Evolutionary conservation across 2,329 filamentous ascomycete species (phyloP), one percentile per base, ranked within the genome.

Genomic region (Cladosporium colombiae): DNA sequence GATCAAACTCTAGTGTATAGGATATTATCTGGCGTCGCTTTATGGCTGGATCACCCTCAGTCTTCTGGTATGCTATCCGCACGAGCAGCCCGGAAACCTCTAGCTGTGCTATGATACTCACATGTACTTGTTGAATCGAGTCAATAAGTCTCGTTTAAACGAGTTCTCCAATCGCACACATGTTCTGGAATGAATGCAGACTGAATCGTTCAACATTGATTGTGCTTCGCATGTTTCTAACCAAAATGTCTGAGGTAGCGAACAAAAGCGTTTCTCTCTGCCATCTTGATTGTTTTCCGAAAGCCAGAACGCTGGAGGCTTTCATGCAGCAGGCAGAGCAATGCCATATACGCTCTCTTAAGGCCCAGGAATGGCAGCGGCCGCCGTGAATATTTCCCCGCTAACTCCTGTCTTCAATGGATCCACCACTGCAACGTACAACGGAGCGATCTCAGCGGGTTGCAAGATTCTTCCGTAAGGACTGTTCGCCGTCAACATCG

Each of bases 391-490:
- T n/a, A 57, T 31, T n/a, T 57, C 53, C 25, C 33, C 53, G 23
- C 53, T 57, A 2, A 33, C 53, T 2, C 29, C 53, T 10, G 53
- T 57, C 18, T 57, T 57, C 27, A 57, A 21, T 5, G 53, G 53
- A 37, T 57, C 53, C 18, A 57, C 53, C 16, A 57, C 31, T 11
- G 53, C 53, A 13, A 57, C 53, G n/a, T 35, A 57, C 29, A 57
- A 23, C 7, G 53, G 53, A 23, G 53, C 53, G 31, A 57, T 35
- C 29, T 57, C 53, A 4, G 53, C 53, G 4, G 53, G 53, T 16
- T 57, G 53, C 53, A 57, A 21, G 21, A 57, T 57, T 21, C 53
- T 33, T 25, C 53, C 53, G 8, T 57, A 57, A 10, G 53, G 53
- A 13, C 29, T 57, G 29, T 57, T 37, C n/a, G 31, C 53, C 29